Evolutionary conservation across 805 yeast species (phyloP).

Genomic region (Citeromyces nyonsensis): DNA sequence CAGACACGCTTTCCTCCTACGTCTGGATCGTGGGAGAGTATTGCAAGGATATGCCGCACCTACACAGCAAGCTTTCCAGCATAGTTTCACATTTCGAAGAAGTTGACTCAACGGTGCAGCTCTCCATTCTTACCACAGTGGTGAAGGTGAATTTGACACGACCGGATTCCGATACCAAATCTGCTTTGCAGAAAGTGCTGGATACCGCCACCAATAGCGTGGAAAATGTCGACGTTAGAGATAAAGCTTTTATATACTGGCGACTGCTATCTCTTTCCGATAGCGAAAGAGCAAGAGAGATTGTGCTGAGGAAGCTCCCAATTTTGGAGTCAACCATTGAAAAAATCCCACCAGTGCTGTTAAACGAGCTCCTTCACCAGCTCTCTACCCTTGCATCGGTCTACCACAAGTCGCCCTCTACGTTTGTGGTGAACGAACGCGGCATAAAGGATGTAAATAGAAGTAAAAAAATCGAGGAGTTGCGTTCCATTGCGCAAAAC

Average conservation of each 20-base stretch:
- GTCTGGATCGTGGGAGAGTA: constrained; percentile 66
- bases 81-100: constrained; percentile 39
- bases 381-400: constrained; percentile 79
- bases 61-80: constrained; percentile 26
- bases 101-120: constrained; percentile 45
- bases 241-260: constrained; percentile 71
- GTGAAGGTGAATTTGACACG: constrained; percentile 33
- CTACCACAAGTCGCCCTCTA: constrained; percentile 67
- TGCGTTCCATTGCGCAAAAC: constrained; percentile 59
- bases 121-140: constrained; percentile 39
- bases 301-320: constrained; percentile 52
- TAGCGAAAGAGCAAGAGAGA: constrained; percentile 25
- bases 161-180: constrained; percentile 17
- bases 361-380: constrained; percentile 59
- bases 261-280: constrained; percentile 41
- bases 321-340: constrained; percentile 61
- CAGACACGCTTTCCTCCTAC: constrained; percentile 39
- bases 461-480: constrained; percentile 60
- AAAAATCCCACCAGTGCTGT: constrained; percentile 47
- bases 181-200: constrained; percentile 38
- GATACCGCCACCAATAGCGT: constrained; percentile 48
- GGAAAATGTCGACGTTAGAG: constrained; percentile 67
- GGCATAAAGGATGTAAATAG: constrained; percentile 3
- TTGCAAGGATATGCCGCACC: constrained; percentile 39
- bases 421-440: constrained; percentile 23